Evolutionary conservation across 2,329 filamentous ascomycete species (phyloP).

Genomic region (Geosmithia putterillii): DNA sequence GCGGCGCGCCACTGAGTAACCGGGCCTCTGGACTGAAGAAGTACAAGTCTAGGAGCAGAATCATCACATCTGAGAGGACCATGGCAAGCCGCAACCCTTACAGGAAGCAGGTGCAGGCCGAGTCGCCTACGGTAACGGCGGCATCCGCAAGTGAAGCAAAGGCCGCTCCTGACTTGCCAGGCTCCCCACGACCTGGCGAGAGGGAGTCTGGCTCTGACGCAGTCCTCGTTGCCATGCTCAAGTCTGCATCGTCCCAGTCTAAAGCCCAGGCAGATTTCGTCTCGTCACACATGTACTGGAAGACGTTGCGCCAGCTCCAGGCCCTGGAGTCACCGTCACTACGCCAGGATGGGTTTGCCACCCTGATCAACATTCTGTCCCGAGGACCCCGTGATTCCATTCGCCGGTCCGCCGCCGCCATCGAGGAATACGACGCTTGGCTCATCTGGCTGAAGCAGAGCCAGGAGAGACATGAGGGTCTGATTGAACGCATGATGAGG

Average conservation of each 20-base stretch:
- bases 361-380: constrained; percentile 62
- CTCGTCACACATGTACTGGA: constrained; percentile 75
- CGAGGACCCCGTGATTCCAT: constrained; percentile 59
- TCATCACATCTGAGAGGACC: constrained; percentile 36
- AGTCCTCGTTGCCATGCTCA: constrained; percentile 60
- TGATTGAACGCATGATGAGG: constrained; percentile 63
- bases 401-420: constrained; percentile 55
- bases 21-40: constrained; percentile 50
- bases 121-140: too few relatives aligned
- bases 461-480: constrained; percentile 63
- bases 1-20: constrained; percentile 57
- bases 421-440: constrained; percentile 71
- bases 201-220: constrained; percentile 22
- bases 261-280: constrained; percentile 73
- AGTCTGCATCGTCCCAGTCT: constrained; percentile 64
- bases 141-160: not conserved
- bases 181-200: not conserved
- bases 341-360: constrained; percentile 56
- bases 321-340: constrained; percentile 48
- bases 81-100: constrained; percentile 49
- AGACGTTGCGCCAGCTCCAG: constrained; percentile 63
- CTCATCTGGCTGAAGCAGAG: constrained; percentile 75
- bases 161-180: too few relatives aligned
- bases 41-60: constrained; percentile 47
- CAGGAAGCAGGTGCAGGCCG: constrained; percentile 19